Conservation (phyloP, 345 rosid species). For the Boechera retrofracta region DNA sequence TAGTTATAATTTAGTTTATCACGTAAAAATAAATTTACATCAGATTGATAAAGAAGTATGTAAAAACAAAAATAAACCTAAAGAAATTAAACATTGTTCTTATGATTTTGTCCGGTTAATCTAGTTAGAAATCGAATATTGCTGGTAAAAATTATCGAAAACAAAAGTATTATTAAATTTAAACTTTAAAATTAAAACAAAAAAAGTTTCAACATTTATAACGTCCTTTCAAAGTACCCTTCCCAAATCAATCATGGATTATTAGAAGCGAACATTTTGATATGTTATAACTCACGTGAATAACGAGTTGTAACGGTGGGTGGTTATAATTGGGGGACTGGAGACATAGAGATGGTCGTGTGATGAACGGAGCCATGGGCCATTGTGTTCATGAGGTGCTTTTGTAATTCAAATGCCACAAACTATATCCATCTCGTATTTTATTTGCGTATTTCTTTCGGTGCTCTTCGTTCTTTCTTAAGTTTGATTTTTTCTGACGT, state of each 20-base stretch:
- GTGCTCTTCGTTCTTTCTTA: no score
- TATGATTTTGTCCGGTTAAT: no score
- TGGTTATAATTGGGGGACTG: not conserved
- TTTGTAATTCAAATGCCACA: not conserved
- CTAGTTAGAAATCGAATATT: no score
- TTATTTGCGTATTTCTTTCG: no score
- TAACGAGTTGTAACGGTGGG: constrained; percentile 26
- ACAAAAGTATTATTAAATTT: not conserved
- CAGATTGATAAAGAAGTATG: no score
- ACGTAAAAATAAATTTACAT: no score
- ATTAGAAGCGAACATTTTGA: not conserved
- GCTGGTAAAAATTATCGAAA: no score
- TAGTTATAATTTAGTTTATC: not conserved
- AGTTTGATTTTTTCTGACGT: no score
- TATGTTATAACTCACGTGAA: constrained; percentile 31
- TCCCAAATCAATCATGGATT: not conserved
- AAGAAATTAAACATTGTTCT: no score
- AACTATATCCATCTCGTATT: not conserved
- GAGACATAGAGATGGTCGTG: not conserved
- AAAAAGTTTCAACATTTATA: no score
- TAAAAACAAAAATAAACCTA: no score
- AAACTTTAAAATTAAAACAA: no score
- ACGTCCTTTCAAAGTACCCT: not conserved
- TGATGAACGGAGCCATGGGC: not conserved
- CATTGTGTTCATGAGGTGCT: not conserved